phyloP scores from a whole-genome alignment of 768 basidiomycete species.

The Kwoniella dendrophila region DNA sequence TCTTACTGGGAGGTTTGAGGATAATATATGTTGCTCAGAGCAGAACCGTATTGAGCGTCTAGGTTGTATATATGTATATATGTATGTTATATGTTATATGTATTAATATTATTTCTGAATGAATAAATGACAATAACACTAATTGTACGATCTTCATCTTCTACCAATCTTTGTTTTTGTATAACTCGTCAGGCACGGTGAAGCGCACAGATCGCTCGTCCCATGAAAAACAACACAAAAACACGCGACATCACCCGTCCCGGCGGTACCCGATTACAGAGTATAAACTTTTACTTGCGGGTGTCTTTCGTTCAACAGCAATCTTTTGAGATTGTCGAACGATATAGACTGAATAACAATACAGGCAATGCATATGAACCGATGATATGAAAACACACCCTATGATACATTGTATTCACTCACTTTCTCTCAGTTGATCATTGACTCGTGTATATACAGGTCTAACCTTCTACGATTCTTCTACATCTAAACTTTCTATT shows the following conservation, averaged over 20 bases:
- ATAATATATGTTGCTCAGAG: too few species aligned
- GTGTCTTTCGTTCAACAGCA: too few species aligned
- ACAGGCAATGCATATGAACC: too few species aligned
- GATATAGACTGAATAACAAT: too few species aligned
- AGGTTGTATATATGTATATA: neutral
- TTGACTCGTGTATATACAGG: too few species aligned
- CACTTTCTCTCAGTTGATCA: too few species aligned
- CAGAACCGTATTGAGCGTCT: too few species aligned
- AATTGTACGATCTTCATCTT: neutral
- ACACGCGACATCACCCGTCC: conserved; percentile 7
- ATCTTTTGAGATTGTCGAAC: too few species aligned
- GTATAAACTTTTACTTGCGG: neutral
- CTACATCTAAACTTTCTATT: neutral
- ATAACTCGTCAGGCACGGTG: conserved; percentile 1
- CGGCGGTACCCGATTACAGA: conserved; percentile 1
- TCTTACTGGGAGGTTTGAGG: neutral
- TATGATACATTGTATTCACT: too few species aligned
- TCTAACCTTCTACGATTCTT: neutral
- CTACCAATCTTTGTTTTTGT: conserved; percentile 11
- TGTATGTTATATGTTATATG: neutral
- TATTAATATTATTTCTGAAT: neutral
- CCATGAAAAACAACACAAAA: neutral
- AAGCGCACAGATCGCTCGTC: conserved; percentile 9
- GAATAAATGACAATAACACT: neutral
- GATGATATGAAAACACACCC: too few species aligned